Percentiles rank a stretch among this genome's conserved stretches.
These are phyloP conservation scores for Colletotrichum musae DNA, from an alignment of 2,329 filamentous ascomycete species.

Conservation along the genomic window DNA sequence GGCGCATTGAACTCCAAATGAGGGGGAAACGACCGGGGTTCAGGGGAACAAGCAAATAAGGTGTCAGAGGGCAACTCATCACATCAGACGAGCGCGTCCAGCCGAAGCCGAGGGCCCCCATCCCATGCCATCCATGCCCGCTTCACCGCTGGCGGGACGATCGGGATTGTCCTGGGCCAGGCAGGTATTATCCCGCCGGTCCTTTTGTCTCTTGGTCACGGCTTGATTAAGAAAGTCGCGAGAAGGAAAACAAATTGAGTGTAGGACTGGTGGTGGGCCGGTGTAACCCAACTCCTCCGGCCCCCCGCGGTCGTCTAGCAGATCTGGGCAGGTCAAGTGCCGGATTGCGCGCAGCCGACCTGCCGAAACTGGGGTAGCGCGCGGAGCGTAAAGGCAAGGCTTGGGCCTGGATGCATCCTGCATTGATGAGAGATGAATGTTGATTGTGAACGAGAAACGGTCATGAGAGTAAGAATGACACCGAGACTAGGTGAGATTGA, in stretches of 20 bases:
- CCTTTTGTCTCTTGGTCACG: conserved; percentile 20
- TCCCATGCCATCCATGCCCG: neutral
- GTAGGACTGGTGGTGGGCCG: conserved; percentile 9
- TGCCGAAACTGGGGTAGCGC: conserved; percentile 39
- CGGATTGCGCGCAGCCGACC: conserved; percentile 34
- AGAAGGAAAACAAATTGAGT: neutral
- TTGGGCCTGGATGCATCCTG: conserved; percentile 9
- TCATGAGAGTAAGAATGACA: neutral
- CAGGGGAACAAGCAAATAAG: conserved; percentile 21
- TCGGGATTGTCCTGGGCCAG: neutral
- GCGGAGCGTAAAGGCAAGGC: conserved; percentile 19
- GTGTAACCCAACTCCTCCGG: conserved; percentile 26
- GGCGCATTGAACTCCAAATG: conserved; percentile 2
- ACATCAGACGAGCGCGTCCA: conserved; percentile 31
- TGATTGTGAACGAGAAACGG: neutral
- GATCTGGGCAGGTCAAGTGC: conserved; percentile 38
- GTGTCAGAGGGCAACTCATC: neutral
- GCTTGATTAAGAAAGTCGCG: conserved; percentile 36
- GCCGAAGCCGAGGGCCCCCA: conserved; percentile 15
- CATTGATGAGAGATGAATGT: neutral
- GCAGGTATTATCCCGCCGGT: neutral
- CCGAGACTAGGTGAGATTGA: too few species aligned
- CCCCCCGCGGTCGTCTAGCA: conserved; percentile 22
- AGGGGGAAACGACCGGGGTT: conserved; percentile 5
- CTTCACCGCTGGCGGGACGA: conserved; percentile 23